Percentiles rank a stretch among this genome's conserved stretches.
Conservation (phyloP, 108 stramenopile species). For the Skeletonema grethae region DNA sequence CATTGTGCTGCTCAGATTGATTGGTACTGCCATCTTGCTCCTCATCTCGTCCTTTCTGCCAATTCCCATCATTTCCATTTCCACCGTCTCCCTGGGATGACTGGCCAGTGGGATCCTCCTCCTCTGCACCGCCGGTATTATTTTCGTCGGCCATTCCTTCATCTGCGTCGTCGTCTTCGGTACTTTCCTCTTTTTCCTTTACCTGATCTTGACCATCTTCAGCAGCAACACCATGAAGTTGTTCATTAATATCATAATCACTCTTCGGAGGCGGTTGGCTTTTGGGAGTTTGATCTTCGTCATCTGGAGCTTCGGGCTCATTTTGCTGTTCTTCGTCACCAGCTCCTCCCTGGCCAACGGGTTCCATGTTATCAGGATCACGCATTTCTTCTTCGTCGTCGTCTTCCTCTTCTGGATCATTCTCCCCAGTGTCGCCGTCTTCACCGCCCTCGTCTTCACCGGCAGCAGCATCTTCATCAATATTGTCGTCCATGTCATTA, state of each 20-base stretch:
- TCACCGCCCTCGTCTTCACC: slow-evolving; percentile 24
- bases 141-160: slow-evolving; percentile 41
- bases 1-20: slow-evolving; percentile 19
- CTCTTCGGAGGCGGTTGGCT: slow-evolving; percentile 27
- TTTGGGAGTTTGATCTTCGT: slow-evolving; percentile 16
- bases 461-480: slow-evolving; percentile 45
- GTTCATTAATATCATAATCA: slow-evolving; percentile 44
- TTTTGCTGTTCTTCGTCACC: slow-evolving; percentile 28
- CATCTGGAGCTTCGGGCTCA: slow-evolving; percentile 8
- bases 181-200: slow-evolving; percentile 38
- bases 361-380: slow-evolving; percentile 41
- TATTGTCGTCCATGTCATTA: slow-evolving; percentile 37
- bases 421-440: slow-evolving; percentile 10
- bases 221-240: slow-evolving; percentile 55
- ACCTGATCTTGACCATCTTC: slow-evolving; percentile 59
- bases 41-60: slow-evolving; percentile 44
- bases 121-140: slow-evolving; percentile 44
- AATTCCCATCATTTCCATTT: slow-evolving; percentile 51
- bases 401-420: slow-evolving; percentile 36
- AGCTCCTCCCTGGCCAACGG: slow-evolving; percentile 36
- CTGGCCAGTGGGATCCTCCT: slow-evolving; percentile 26
- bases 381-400: slow-evolving; percentile 47
- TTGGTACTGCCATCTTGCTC: slow-evolving; percentile 16
- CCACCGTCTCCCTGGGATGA: slow-evolving; percentile 50
- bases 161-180: slow-evolving; percentile 38